Base-by-base conservation (phyloP, 148 eudicot genomes). In the Nepenthes gracilis region DNA sequence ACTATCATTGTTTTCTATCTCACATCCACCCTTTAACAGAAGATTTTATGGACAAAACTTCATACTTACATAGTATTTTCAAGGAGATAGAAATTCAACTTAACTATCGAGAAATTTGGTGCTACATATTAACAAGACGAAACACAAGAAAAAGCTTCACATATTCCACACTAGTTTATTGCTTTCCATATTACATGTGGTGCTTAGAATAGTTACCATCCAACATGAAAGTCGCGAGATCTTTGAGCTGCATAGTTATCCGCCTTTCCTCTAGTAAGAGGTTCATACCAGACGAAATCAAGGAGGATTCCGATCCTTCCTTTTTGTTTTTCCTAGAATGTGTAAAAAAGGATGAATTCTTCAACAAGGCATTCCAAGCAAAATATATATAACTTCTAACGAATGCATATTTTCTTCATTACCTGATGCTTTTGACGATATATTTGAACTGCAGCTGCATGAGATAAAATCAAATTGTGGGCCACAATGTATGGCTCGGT, bases 271-370 rank as follows among this genome's bases (percentile, higher is more conserved):
- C 78, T 78, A 1, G 96, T 93, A 36, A 81, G 85, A 61, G 99
- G 96, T 62, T 93, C 97, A 58, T 89, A 93, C 99, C 99, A 93
- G 34, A 83, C 86, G 70, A 89, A 88, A 68, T 93, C 96, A 58
- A 93, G 72, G 15, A 89, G 72, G 64, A 89, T 93, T n/a, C 99
- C 97, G 60, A 93, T 81, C 60, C 77, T 76, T 10, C 99, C 99
- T 70, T 82, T 84, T 35, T 93, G 97, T 49, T 74, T 72, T 62
- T 66, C 75, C 99, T 93, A 67, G 35, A 69, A 70, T 55, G 37
- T 9, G 36, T 2, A 55, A 35, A 33, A 35, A 2, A 55, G 3
- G 6, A 32, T 33, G 32, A 10, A 52, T 10, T 2, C 55, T 23
- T 23, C 23, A 23, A 23, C 23, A 23, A 23, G 23, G 23, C 23